Evolutionary conservation across 78 protist genomes (phyloP), one percentile per base, ranked within the genome.

Genomic region (Cavenderia fasciculata): DNA sequence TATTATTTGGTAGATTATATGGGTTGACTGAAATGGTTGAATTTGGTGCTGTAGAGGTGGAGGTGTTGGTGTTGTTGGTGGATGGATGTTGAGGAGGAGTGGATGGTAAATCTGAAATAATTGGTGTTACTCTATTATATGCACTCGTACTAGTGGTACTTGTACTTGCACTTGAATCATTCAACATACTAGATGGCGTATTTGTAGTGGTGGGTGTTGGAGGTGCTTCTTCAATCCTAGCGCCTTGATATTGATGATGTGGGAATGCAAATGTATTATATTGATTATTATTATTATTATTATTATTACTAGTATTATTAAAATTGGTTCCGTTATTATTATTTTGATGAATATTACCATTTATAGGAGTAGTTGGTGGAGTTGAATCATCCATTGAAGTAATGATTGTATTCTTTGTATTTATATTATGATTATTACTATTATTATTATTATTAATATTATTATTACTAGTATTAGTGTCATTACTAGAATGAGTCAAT

Each of bases 341-440:
- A n/a, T n/a, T n/a, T n/a, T n/a, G n/a, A 33, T 33, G 18, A 4
- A 40, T 16, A 34, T 14, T 63, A 77, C 18, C 31, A 31, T 23
- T 12, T 4, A 43, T 12, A 2, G 87, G 87, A 7, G 87, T 62
- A 6, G 44, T n/a, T 18, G 87, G 87, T 47, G 87, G 87, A 21
- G 87, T 59, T 19, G 54, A 46, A 44, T 77, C 75, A 16, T 59
- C 61, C 16, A 69, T 46, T 12, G 74, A 62, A 18, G 62, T 62
- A 7, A 56, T 59, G 18, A 29, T 29, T 47, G 74, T 34, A 10
- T 33, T 40, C 69, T 77, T 51, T 43, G 25, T 46, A 12, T 21
- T 33, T 21, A 38, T 34, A 46, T 27, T 23, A 2, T 29, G 25
- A 21, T 59, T 43, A 56, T 18, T 61, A 43, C 23, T 12, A 68